These are phyloP conservation scores for Austropuccinia psidii DNA, from an alignment of 1,284 basidiomycete genomes.

Conservation along the genomic window DNA sequence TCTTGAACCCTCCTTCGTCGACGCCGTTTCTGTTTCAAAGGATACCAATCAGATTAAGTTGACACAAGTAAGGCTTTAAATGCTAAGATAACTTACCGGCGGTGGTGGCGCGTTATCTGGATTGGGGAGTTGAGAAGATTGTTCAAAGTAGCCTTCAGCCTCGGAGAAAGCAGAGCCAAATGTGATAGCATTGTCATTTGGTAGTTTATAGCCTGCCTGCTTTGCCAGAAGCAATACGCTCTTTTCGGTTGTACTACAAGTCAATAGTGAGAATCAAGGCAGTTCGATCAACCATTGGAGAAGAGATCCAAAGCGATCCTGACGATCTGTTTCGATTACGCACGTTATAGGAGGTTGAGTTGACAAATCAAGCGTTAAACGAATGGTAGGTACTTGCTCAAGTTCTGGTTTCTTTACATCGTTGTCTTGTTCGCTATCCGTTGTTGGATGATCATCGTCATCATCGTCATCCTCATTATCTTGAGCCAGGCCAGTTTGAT, in stretches of 20 bases:
- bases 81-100: constrained; percentile 26
- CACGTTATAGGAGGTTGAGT: neutral
- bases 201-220: constrained; percentile 31
- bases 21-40: constrained; percentile 28
- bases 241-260: neutral
- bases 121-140: constrained; percentile 53
- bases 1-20: constrained; percentile 49
- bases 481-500: neutral
- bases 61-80: neutral
- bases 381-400: constrained; percentile 28
- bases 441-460: constrained; percentile 28
- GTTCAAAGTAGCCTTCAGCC: too few species aligned
- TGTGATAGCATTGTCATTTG: constrained; percentile 32
- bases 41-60: neutral
- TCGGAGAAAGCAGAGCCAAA: constrained; percentile 23
- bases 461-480: constrained; percentile 10
- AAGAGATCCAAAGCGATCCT: neutral
- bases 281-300: neutral
- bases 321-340: neutral
- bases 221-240: constrained; percentile 32
- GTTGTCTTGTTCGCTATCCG: constrained; percentile 5
- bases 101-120: constrained; percentile 54
- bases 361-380: constrained; percentile 1
- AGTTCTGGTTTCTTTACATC: constrained; percentile 16
- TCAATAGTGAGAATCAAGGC: neutral